Evolutionary conservation across 805 yeast species (phyloP), one percentile per base, ranked within the genome.

Genomic region (Kodamaea nitidulidarum): DNA sequence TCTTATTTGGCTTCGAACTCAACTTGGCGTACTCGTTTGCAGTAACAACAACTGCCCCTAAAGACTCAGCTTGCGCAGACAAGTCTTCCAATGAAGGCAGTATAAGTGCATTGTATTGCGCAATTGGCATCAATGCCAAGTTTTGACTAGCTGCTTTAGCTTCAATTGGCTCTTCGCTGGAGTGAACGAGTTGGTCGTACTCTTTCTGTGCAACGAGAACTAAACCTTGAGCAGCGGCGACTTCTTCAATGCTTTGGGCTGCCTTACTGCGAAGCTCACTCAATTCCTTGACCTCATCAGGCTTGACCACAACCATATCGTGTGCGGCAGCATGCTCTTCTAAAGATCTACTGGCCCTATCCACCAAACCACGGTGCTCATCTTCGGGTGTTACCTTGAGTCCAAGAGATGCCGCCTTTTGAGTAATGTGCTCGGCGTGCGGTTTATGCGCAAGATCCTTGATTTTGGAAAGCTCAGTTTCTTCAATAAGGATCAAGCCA

Each of bases 321-420:
- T 26, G 40, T 4, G 32, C 27, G 3, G 35, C 18, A 5, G 55
- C 58, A 28, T 44, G 49, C 8, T 40, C 35, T 25, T 51, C 50
- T 26, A 55, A 39, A 6, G 53, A 12, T 36, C 46, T 46, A 29
- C 35, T 43, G 2, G 52, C 53, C 36, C 75, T 66, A 18, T 72
- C 70, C 10, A 82, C 80, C 9, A 82, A 51, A 9, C 55, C 51
- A 42, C 74, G 72, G 40, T 65, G 60, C 32, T 55, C 48, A 15
- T 46, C 43, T 15, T 51, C 50, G 3, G 43, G 31, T 12, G 41
- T 21, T 8, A 45, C 34, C 4, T 34, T 15, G 38, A 45, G 38
- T 3, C 45, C 45, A 15, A 40, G 35, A 4, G 36, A 4, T 2
- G 40, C 39, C n/a, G 49, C 47, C 12, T 18, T 36, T 9, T 32